Evolutionary conservation across 495 filamentous ascomycete genomes (phyloP), one percentile per base, ranked within the genome.

Genomic region (Clohesyomyces aquaticus): DNA sequence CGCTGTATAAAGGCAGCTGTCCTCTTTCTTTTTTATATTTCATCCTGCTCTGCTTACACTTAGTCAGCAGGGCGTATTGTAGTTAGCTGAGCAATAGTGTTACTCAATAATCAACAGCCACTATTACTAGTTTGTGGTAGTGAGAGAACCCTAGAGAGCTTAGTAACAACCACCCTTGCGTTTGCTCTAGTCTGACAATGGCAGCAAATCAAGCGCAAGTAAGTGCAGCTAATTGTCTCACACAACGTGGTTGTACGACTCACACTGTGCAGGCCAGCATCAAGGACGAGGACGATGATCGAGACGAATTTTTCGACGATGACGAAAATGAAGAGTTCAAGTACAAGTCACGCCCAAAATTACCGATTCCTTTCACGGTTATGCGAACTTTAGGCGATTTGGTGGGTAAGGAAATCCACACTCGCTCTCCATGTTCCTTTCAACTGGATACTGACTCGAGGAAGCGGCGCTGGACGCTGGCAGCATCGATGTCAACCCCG

Each of bases 401-500:
- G 18, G 56, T 67, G 23, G 57, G 64, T 67, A 27, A 61, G 57
- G 41, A 43, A 6, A 1, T 35, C n/a, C 14, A 27, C 45, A 3
- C 8, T 10, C 12, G 11, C 54, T 26, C 14, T 3, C 14, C n/a
- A n/a, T n/a, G 6, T 47, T 26, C 19, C 1, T 2, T 26, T 4
- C 29, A 11, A n/a, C 2, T 29, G 3, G 4, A 27, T 57, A 27
- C 45, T 29, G 8, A 11, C n/a, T 9, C 14, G 3, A 4, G 3
- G 18, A 42, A 56, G 72, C 77, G 75, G 68, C 21, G 2, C 22
- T 66, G 1, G 57, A 66, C 4, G 35, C 8, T 25, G 52, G 52
- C 14, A n/a, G 4, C 10, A 66, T 66, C 28, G 71, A 78, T 32
- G 61, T 81, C 10, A 71, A 80, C 65, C 79, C 80, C 0, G 77